Conservation (phyloP, 352 stramenopile species). For the Pythium aristosporum region DNA sequence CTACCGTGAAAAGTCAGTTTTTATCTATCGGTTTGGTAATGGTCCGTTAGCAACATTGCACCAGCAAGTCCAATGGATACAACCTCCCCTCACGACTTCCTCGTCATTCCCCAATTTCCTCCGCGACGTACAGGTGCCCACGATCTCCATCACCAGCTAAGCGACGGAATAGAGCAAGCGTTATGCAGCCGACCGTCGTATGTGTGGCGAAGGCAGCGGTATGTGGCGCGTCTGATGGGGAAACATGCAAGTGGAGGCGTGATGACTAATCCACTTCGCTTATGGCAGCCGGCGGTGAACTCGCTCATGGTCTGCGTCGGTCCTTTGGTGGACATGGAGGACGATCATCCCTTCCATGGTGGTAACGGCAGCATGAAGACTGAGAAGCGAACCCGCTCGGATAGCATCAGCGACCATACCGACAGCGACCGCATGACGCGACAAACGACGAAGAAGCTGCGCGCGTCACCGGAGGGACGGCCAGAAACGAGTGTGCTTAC, state of each 20-base stretch:
- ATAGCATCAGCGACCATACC: conserved; percentile 13
- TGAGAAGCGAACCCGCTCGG: conserved; percentile 4
- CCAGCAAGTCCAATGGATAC: conserved; percentile 4
- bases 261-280: background rate
- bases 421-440: conserved; percentile 4
- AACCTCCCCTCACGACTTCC: background rate
- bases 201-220: conserved; percentile 7
- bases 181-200: conserved; percentile 8
- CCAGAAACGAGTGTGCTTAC: conserved; percentile 13
- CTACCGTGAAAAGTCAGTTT: too few species aligned
- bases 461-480: background rate
- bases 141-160: background rate
- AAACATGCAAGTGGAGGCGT: too few species aligned
- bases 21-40: background rate
- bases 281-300: background rate
- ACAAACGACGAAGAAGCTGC: background rate
- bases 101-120: conserved; percentile 9
- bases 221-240: background rate
- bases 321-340: background rate
- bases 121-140: background rate
- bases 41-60: conserved; percentile 5
- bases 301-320: background rate
- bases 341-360: background rate
- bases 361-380: background rate
- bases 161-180: background rate